Evolutionary conservation across 2,329 filamentous ascomycete genomes (phyloP).

Genomic region (Aureobasidium sp.): DNA sequence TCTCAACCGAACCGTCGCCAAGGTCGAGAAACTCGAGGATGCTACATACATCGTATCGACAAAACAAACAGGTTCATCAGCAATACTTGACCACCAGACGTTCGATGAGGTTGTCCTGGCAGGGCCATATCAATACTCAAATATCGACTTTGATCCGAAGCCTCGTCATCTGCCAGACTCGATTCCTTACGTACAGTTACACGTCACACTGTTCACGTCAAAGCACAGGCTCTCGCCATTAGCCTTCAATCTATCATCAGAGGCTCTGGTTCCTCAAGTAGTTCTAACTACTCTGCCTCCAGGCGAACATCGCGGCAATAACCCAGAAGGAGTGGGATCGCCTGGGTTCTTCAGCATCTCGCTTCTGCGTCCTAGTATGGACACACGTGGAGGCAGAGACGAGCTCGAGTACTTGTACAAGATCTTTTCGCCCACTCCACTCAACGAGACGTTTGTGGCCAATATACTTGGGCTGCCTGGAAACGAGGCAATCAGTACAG

Average conservation of each 20-base stretch:
- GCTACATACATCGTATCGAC: slow-evolving; percentile 5
- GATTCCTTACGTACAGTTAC: slow-evolving; percentile 77
- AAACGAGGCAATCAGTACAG: slow-evolving; percentile 24
- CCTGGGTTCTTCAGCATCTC: slow-evolving; percentile 82
- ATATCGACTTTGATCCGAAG: slow-evolving; percentile 46
- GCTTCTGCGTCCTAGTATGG: slow-evolving; percentile 55
- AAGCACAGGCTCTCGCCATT: slow-evolving; percentile 59
- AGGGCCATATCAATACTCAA: slow-evolving; percentile 70
- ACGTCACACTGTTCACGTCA: slow-evolving; percentile 84
- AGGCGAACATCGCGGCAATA: slow-evolving; percentile 41
- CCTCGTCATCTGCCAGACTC: slow-evolving; percentile 52
- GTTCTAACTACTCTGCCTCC: slow-evolving; percentile 74
- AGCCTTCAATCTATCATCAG: slow-evolving; percentile 60
- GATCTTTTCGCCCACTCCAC: slow-evolving; percentile 50
- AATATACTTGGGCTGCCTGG: slow-evolving; percentile 36
- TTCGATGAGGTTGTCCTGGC: slow-evolving; percentile 82
- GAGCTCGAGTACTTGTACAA: slow-evolving; percentile 53
- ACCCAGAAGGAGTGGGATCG: slow-evolving; percentile 55
- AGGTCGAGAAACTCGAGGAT: background rate
- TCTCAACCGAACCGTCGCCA: slow-evolving; percentile 58
- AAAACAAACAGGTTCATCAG: background rate
- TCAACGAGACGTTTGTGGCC: slow-evolving; percentile 40
- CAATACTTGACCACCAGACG: background rate
- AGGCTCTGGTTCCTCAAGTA: slow-evolving; percentile 55
- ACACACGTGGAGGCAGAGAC: slow-evolving; percentile 29